These are phyloP conservation scores for Epithele typhae DNA, from an alignment of 768 basidiomycete genomes.

Conservation along the genomic window DNA sequence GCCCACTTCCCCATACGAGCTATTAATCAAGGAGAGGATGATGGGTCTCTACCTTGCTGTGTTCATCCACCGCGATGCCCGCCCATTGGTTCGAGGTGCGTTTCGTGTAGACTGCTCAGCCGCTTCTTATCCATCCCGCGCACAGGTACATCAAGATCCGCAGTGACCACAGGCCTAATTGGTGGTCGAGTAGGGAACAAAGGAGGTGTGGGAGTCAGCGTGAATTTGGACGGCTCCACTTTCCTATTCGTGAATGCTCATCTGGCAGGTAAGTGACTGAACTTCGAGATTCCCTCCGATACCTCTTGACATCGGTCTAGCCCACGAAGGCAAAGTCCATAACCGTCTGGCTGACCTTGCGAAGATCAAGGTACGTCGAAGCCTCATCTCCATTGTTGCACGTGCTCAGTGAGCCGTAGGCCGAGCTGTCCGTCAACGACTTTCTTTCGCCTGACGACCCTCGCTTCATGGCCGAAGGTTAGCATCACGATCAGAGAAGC, in stretches of 20 bases:
- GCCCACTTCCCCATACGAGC: slow-evolving; percentile 67
- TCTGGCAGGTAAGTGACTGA: slow-evolving; percentile 58
- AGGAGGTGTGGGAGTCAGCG: slow-evolving; percentile 85
- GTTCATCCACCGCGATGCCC: slow-evolving; percentile 71
- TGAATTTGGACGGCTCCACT: slow-evolving; percentile 78
- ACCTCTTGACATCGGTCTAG: slow-evolving; percentile 29
- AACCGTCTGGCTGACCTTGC: slow-evolving; percentile 81
- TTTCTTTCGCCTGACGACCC: slow-evolving; percentile 66
- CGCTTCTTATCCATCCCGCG: background rate
- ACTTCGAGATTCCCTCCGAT: background rate
- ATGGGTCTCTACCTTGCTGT: slow-evolving; percentile 84
- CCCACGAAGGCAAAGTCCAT: slow-evolving; percentile 70
- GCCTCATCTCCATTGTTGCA: background rate
- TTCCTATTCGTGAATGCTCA: slow-evolving; percentile 91
- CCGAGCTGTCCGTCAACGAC: slow-evolving; percentile 74
- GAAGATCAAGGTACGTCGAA: slow-evolving; percentile 72
- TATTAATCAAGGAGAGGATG: slow-evolving; percentile 84
- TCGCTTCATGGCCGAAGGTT: slow-evolving; percentile 68
- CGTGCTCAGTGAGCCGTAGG: slow-evolving; percentile 33
- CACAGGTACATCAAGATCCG: slow-evolving; percentile 69
- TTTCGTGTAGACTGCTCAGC: background rate
- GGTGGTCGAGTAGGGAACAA: slow-evolving; percentile 93
- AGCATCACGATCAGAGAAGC: slow-evolving; percentile 11
- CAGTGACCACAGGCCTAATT: slow-evolving; percentile 85
- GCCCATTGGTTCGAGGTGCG: slow-evolving; percentile 57